phyloP scores from a whole-genome alignment of 73 alveolate species.

The Paramecium caudatum region DNA sequence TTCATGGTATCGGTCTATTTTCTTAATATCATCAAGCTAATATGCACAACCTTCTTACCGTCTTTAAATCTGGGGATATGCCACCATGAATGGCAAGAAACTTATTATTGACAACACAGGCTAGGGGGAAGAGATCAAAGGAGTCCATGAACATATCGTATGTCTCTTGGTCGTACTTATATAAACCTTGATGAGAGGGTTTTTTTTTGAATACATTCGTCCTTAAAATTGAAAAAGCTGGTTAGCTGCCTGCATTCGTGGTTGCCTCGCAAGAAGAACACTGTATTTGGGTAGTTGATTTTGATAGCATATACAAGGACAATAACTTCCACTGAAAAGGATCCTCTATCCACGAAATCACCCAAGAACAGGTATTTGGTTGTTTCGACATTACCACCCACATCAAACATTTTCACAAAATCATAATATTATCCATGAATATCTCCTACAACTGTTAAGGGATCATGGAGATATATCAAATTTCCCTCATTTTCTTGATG shows the following conservation, averaged over 20 bases:
- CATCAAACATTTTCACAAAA: slow-evolving; percentile 92
- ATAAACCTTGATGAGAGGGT: slow-evolving; percentile 1
- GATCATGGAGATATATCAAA: slow-evolving; percentile 86
- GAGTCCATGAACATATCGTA: slow-evolving; percentile 87
- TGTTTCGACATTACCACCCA: slow-evolving; percentile 94
- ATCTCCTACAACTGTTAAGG: slow-evolving; percentile 98
- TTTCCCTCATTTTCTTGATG: slow-evolving; percentile 93
- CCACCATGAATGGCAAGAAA: slow-evolving; percentile 91
- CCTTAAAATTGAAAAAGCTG: slow-evolving; percentile 89
- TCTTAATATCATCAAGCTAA: slow-evolving; percentile 84
- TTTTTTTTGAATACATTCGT: slow-evolving; percentile 78
- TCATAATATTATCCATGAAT: slow-evolving; percentile 97
- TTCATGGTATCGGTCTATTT: slow-evolving; percentile 82
- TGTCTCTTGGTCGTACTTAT: slow-evolving; percentile 83
- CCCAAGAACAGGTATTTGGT: slow-evolving; percentile 95
- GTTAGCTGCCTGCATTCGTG: slow-evolving; percentile 95
- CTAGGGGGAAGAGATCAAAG: slow-evolving; percentile 86
- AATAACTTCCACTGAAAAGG: slow-evolving; percentile 92
- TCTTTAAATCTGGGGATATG: slow-evolving; percentile 87
- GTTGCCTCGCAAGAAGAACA: slow-evolving; percentile 90
- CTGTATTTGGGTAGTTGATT: slow-evolving; percentile 86
- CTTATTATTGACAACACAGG: slow-evolving; percentile 84
- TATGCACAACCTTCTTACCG: slow-evolving; percentile 49
- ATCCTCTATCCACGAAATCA: slow-evolving; percentile 97
- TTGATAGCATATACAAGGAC: slow-evolving; percentile 88